Base-by-base conservation (phyloP, 2,329 filamentous ascomycete species). In the Microsporum canis region DNA sequence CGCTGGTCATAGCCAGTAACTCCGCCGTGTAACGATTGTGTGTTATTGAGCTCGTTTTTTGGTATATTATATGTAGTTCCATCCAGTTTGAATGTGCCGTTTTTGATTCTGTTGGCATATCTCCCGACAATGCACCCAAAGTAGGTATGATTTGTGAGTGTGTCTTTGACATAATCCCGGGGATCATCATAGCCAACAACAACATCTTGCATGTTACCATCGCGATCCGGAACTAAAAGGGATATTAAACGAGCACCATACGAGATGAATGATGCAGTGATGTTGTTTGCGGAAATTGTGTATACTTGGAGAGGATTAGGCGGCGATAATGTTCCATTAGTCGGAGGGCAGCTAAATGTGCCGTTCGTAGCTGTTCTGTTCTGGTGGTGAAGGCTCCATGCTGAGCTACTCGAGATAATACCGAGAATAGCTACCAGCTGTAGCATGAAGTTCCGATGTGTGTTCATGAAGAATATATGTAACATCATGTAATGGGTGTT, bases 101-200 rank as follows among this genome's bases (percentile, higher is more conserved):
- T 82, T 72, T 78, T 81, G 70, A 81, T 81, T 43, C 79, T 77
- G 67, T 82, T 82, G 61, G 79, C 79, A 70, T 81, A 82, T 56
- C 79, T 76, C 61, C 79, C 79, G 12, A 79, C 77, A 4, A 78
- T 69, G 1, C 78, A 69, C 17, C 77, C 78, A 63, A 78, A 78
- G 69, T 71, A 79, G 57, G 76, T 79, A 66, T 78, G 76, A 56
- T 76, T 76, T 36, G 76, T 78, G 63, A 75, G 66, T 6, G 73
- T 74, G 64, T 81, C 78, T 31, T 70, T 69, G 56, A 78, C 63
- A 66, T 80, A 77, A 63, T 75, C 65, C 23, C 69, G 69, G 2
- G 75, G 71, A 63, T 79, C 71, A 63, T 82, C 79, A 60, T 80
- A 82, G 45, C 80, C 80, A 5, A 80, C 71, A 14, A 76, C 73